These are phyloP conservation scores for Kazachstania bromeliacearum DNA, from an alignment of 805 yeast genomes.

Conservation along the genomic window DNA sequence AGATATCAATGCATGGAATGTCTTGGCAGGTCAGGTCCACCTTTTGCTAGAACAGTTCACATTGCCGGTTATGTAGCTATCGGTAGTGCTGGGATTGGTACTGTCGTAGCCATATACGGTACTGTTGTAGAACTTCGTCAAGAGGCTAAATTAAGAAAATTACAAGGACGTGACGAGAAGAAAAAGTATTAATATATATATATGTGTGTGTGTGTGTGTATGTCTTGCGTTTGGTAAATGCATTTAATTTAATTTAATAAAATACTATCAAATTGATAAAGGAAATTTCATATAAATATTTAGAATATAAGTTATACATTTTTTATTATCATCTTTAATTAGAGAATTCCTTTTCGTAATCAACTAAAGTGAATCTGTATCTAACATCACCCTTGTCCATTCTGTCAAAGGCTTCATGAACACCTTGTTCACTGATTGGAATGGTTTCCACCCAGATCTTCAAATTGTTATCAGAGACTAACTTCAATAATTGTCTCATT, in stretches of 20 bases:
- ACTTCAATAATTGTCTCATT: conserved; percentile 37
- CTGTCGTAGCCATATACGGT: conserved; percentile 5
- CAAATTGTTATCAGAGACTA: conserved; percentile 39
- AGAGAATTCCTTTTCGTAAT: conserved; percentile 33
- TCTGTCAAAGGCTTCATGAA: conserved; percentile 38
- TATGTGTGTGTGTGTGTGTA: not conserved
- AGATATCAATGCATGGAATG: conserved; percentile 7
- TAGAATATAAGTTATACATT: not conserved
- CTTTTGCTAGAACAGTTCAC: conserved; percentile 5
- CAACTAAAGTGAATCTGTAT: conserved; percentile 45
- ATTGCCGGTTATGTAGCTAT: conserved; percentile 7
- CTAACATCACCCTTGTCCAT: conserved; percentile 42
- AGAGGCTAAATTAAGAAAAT: not conserved
- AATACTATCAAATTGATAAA: not conserved
- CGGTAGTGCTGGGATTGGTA: conserved; percentile 5
- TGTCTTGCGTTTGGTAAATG: not conserved
- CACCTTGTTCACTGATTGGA: conserved; percentile 37
- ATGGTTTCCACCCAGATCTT: conserved; percentile 46
- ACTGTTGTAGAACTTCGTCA: conserved; percentile 2
- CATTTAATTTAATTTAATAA: not conserved
- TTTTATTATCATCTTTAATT: conserved; percentile 1
- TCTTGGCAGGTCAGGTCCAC: not conserved
- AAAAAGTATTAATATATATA: not conserved
- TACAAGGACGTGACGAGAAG: not conserved
- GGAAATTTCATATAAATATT: not conserved